Conservation (phyloP, 2,329 filamentous ascomycete genomes). For the Colletotrichum trifolii region DNA sequence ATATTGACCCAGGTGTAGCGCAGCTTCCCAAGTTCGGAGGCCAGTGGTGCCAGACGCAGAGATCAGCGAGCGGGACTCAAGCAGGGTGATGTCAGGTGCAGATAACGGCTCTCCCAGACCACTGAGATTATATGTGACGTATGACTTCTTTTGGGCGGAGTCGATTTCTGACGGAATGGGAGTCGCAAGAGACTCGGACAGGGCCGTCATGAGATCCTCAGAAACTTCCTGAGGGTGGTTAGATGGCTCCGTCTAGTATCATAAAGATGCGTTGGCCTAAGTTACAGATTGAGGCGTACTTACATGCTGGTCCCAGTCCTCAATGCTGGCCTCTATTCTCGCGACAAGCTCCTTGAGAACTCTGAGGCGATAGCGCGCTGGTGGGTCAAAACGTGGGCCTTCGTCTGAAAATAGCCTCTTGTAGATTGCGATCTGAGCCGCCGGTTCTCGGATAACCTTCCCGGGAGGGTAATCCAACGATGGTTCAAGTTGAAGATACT, state of each 20-base stretch:
- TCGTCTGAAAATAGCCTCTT: slow-evolving; percentile 72
- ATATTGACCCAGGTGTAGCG: slow-evolving; percentile 77
- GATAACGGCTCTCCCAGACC: slow-evolving; percentile 39
- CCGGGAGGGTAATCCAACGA: slow-evolving; percentile 72
- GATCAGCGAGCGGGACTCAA: slow-evolving; percentile 77
- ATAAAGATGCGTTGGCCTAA: slow-evolving; percentile 3
- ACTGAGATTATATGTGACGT: slow-evolving; percentile 76
- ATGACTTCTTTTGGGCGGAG: slow-evolving; percentile 77
- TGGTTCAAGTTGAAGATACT: slow-evolving; percentile 82
- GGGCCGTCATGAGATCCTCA: slow-evolving; percentile 78
- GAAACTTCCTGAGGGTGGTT: slow-evolving; percentile 75
- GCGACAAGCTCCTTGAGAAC: slow-evolving; percentile 79
- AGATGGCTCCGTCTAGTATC: not conserved
- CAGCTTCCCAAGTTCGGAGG: slow-evolving; percentile 84
- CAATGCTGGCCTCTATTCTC: slow-evolving; percentile 78
- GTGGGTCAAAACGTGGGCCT: slow-evolving; percentile 67
- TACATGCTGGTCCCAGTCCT: slow-evolving; percentile 90
- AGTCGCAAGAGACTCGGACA: slow-evolving; percentile 73
- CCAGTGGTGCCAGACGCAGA: slow-evolving; percentile 80
- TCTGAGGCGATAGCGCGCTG: slow-evolving; percentile 75
- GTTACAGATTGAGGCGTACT: slow-evolving; percentile 48
- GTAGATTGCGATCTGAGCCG: slow-evolving; percentile 76
- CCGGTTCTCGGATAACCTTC: slow-evolving; percentile 66
- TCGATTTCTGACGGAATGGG: slow-evolving; percentile 72
- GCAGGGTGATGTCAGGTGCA: slow-evolving; percentile 63